Base-by-base conservation (phyloP, 2,329 filamentous ascomycete species). In the Chrysoporthe deuterocubensis region DNA sequence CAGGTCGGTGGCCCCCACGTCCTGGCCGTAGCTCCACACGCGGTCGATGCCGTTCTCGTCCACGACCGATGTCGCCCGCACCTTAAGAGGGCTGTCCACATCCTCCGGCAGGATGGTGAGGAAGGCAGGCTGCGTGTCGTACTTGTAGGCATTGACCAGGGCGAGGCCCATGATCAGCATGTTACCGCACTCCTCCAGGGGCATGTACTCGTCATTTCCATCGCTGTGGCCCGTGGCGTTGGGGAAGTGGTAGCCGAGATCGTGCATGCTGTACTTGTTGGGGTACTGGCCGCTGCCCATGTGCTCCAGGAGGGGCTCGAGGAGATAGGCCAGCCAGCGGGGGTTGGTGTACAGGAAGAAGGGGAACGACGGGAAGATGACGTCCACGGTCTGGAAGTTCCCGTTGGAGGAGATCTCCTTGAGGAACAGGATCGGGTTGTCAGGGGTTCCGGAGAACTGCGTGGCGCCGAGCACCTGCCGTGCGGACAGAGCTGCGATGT, bases 281-380 rank as follows among this genome's bases (percentile, higher is more conserved):
- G 93, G 93, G 75, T 96, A 96, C 76, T 94, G 91, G 1, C 92
- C 92, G 74, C 91, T 93, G 34, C 92, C 80, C 82, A 92, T 92
- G 76, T 96, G 91, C 78, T 96, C 92, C 64, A 96, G 85, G 34
- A 95, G 81, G 6, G 92, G 92, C 76, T 95, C 92, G 4, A 96
- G 81, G 3, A 95, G 82, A 74, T 94, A 94, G 1, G 89, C 90
- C 67, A 94, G 81, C 92, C 92, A 95, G 68, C 87, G 84, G 2
- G 92, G 92, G 72, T 94, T 94, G 21, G 92, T 94, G 75, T 95
- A 96, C 26, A 95, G 77, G 81, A 95, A 95, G 83, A 95, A 96
- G 0, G 93, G 92, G 78, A 93, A 94, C 0, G 92, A 86, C 0
- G 92, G 93, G 81, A 94, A 96, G 73, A 96, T 95, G 67, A 96